These are phyloP conservation scores for Niebla homalea DNA, from an alignment of 495 filamentous ascomycete species.

Conservation along the genomic window DNA sequence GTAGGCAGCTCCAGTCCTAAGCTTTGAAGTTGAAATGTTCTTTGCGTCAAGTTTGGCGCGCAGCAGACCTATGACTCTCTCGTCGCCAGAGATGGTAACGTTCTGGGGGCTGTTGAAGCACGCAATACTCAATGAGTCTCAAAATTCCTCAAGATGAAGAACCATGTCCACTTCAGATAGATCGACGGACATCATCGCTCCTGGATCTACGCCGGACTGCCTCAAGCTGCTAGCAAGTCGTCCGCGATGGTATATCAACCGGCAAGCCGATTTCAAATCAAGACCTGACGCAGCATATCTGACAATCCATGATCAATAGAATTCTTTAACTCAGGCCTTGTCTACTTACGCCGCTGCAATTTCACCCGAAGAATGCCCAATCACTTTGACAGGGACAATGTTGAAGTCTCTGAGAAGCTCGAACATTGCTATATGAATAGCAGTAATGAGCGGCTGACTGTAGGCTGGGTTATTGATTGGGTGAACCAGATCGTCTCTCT, in stretches of 20 bases:
- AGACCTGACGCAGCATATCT: no score
- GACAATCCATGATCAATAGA: no score
- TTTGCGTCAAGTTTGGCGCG: neutral
- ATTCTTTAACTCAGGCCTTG: no score
- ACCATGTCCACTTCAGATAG: constrained; percentile 10
- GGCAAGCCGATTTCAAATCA: no score
- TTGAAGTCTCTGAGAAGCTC: no score
- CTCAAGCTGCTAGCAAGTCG: no score
- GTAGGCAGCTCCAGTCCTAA: constrained; percentile 39
- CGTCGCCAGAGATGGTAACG: constrained; percentile 20
- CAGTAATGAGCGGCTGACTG: neutral
- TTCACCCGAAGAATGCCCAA: no score
- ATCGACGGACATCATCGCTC: constrained; percentile 23
- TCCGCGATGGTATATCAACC: no score
- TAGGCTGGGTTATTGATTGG: neutral
- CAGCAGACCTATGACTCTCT: constrained; percentile 9
- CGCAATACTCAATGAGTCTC: constrained; percentile 10
- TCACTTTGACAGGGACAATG: no score
- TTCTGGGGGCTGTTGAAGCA: constrained; percentile 22
- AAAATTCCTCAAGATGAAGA: constrained; percentile 10
- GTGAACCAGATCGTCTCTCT: no score
- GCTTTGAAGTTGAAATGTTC: constrained; percentile 33
- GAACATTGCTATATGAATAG: no score
- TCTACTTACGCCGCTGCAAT: no score
- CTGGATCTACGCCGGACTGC: constrained; percentile 1